Evolutionary conservation across 257 asterid genomes (phyloP).

Genomic region (Thymus quinquecostatus): DNA sequence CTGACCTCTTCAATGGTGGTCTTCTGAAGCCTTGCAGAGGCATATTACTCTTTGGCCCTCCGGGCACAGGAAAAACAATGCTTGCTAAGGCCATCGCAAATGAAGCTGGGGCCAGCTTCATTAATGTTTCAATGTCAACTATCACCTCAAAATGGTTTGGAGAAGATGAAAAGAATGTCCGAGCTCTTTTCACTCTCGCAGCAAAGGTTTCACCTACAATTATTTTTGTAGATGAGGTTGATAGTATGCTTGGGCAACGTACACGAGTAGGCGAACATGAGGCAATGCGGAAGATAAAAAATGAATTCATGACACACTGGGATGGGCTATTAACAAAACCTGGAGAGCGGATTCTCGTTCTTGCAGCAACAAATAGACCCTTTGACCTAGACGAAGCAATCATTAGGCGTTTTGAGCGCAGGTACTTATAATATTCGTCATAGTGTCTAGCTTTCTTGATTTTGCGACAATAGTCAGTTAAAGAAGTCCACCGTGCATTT

Average conservation of each 20-base stretch:
- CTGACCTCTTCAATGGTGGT: conserved; percentile 94
- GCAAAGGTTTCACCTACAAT: conserved; percentile 95
- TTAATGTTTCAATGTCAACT: conserved; percentile 95
- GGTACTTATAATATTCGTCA: conserved; percentile 46
- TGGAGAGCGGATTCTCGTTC: conserved; percentile 94
- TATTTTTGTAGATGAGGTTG: conserved; percentile 96
- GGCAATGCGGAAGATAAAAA: conserved; percentile 96
- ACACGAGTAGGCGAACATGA: conserved; percentile 95
- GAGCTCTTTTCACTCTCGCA: conserved; percentile 97
- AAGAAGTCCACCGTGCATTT: neutral
- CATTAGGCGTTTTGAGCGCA: conserved; percentile 95
- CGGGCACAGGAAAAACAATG: conserved; percentile 99
- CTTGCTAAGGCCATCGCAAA: conserved; percentile 98
- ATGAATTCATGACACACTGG: conserved; percentile 97
- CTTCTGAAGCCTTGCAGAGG: conserved; percentile 99
- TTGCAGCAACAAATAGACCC: conserved; percentile 97
- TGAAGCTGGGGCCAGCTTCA: conserved; percentile 99
- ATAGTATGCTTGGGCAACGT: conserved; percentile 98
- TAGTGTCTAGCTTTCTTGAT: neutral
- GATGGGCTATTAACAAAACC: conserved; percentile 91
- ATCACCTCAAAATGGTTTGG: conserved; percentile 99
- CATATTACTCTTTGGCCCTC: conserved; percentile 96
- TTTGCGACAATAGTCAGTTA: neutral
- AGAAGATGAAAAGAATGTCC: conserved; percentile 92
- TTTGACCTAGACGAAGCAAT: conserved; percentile 99